Base-by-base conservation (phyloP, 2,329 filamentous ascomycete genomes). In the Emergomyces pasteurianus region DNA sequence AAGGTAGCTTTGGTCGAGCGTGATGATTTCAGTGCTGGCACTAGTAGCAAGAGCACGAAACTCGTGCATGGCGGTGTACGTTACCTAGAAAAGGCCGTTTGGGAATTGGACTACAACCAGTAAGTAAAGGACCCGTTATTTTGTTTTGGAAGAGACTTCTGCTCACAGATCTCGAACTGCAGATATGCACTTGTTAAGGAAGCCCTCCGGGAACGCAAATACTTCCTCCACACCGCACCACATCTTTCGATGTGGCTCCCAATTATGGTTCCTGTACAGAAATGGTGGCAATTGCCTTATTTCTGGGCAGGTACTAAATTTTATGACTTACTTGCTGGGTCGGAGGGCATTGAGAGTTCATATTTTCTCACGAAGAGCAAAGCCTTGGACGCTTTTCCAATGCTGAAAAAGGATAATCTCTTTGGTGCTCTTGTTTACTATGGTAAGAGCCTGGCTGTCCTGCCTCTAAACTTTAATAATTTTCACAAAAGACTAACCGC, bases 311-410 rank as follows among this genome's bases (percentile, higher is more conserved):
- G 85, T 55, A 86, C 84, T 63, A 95, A 95, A 74, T 83, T 85
- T 66, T 95, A 95, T 74, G 90, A 95, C 74, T 84, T 91, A 67
- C 80, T 95, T 65, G 90, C 90, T 67, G 90, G 90, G 16, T 87
- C 86, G 47, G 90, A 95, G 73, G 90, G 90, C 60, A 64, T 95
- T 69, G 90, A 95, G 74, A 90, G 84, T 68, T 92, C 89, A 6
- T 95, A 95, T 76, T 95, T 95, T 72, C 77, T 95, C 70, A 92
- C 89, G 28, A 87, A 86, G 74, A 92, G 87, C 73, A 92, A 92
- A 75, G 89, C 90, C 9, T 79, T 95, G 64, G 89, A 92, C 72
- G 88, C 88, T 2, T 95, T 95, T 71, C 90, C 90, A 8, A 94
- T 95, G 90, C 75, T 95, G 65, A 92, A 90, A 77, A 87, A 85